These are phyloP conservation scores for Scenedesmus sp. DNA, from an alignment of 163 green algal genomes.

Conservation along the genomic window DNA sequence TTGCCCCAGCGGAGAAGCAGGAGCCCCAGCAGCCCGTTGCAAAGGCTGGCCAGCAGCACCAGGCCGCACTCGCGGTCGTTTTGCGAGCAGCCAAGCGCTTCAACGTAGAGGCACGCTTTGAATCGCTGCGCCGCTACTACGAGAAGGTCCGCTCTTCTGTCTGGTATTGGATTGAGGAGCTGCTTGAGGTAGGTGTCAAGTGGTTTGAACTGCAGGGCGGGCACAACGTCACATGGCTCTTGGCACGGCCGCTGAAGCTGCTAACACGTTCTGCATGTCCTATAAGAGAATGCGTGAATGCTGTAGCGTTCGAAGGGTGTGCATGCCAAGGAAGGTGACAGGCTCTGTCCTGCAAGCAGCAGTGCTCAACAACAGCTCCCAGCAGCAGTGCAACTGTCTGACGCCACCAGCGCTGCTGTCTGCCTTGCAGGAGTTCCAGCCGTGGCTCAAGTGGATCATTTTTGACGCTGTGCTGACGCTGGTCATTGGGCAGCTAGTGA, in stretches of 20 bases:
- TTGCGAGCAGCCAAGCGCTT: slow-evolving; percentile 13
- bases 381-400: not conserved
- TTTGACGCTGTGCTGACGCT: slow-evolving; percentile 53
- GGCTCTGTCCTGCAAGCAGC: not conserved
- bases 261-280: not conserved
- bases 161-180: slow-evolving; percentile 33
- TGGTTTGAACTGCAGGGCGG: slow-evolving; percentile 3
- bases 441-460: slow-evolving; percentile 61
- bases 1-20: not conserved
- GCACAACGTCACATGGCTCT: not conserved
- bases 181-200: slow-evolving; percentile 30
- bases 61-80: not conserved
- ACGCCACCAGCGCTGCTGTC: not conserved
- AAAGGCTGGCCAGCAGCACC: not conserved
- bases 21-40: not conserved
- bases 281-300: not conserved
- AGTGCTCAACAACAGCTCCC: not conserved
- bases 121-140: not conserved
- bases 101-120: not conserved
- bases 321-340: not conserved
- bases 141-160: not conserved
- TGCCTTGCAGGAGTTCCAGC: slow-evolving; percentile 55
- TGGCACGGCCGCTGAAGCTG: not conserved
- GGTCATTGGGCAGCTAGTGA: slow-evolving; percentile 17
- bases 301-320: not conserved